Evolutionary conservation across 805 yeast species (phyloP).

Genomic region (Yarrowia divulgata): DNA sequence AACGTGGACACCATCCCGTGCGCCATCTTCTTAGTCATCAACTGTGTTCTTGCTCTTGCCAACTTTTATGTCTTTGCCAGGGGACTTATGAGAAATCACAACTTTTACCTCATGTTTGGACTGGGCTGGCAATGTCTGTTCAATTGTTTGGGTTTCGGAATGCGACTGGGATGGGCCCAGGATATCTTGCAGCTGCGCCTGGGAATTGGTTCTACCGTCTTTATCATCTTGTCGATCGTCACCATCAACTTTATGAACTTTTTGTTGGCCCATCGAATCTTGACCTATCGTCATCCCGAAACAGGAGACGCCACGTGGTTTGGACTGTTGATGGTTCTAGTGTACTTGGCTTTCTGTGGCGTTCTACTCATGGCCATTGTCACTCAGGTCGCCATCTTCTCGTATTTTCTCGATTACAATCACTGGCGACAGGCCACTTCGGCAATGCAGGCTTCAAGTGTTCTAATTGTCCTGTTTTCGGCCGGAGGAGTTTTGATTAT

Average conservation of each 20-base stretch:
- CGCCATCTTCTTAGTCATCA: conserved; percentile 63
- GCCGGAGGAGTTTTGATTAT: conserved; percentile 60
- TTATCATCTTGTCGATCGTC: conserved; percentile 65
- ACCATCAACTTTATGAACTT: conserved; percentile 65
- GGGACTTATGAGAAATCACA: conserved; percentile 64
- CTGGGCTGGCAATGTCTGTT: conserved; percentile 61
- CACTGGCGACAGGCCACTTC: conserved; percentile 60
- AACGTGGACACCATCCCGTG: conserved; percentile 64
- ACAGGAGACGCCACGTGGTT: conserved; percentile 62
- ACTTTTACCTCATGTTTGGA: conserved; percentile 63
- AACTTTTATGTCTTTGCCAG: conserved; percentile 58
- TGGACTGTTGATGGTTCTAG: conserved; percentile 57
- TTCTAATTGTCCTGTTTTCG: conserved; percentile 60
- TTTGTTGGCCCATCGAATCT: conserved; percentile 72
- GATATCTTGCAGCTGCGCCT: conserved; percentile 55
- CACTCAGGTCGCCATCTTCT: conserved; percentile 66
- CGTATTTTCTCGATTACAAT: conserved; percentile 58
- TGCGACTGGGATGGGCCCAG: conserved; percentile 66
- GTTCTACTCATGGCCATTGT: conserved; percentile 71
- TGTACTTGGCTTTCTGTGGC: conserved; percentile 63
- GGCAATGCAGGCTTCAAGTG: conserved; percentile 60
- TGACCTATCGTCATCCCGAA: conserved; percentile 80
- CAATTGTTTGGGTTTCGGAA: conserved; percentile 64
- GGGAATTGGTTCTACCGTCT: conserved; percentile 66
- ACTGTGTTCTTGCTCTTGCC: conserved; percentile 57